Evolutionary conservation across 768 basidiomycete species (phyloP), one percentile per base, ranked within the genome.

Genomic region (Podaxis sp.): DNA sequence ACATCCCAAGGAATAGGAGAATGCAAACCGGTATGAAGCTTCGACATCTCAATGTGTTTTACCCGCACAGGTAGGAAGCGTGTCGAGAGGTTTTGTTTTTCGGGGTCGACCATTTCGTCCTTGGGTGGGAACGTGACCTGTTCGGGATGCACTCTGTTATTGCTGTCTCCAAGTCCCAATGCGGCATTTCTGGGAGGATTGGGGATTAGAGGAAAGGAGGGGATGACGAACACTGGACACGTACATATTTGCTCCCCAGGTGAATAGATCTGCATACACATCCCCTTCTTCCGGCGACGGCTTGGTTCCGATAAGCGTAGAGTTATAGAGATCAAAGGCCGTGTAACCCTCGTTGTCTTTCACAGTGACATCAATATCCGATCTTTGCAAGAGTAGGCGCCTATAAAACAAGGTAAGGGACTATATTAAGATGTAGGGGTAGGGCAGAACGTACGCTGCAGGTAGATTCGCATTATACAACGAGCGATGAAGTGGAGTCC

Each of bases 281-380:
- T 75, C 72, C 36, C 71, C 66, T 2, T 70, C 66, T 44, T 70
- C 67, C 3, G 89, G 90, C 12, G 55, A 26, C 8, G 61, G 61
- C 63, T 86, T 86, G 3, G 91, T 91, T 30, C 84, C 90, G 70
- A 84, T 80, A 65, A 96, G 76, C 0, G 95, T 96, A 3, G 91
- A 90, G 71, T 98, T 98, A 76, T 94, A 97, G 37, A 99, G 75
- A 70, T 99, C 96, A 65, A 94, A 94, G 0, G 95, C 87, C 0
- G 93, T 94, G 73, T 96, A 90, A 0, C 92, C 96, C 67, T 98
- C 96, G 30, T 79, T 69, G 70, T 98, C 96, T 71, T 93, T 94
- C 62, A 91, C 66, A 4, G 82, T 76, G 0, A 79, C 74, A 71
- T 97, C 92, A 24, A 85, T 85, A 68, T 96, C 94, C 22, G 81